Evolutionary conservation across 2,329 filamentous ascomycete genomes (phyloP).

Genomic region (Eutypella sp.): DNA sequence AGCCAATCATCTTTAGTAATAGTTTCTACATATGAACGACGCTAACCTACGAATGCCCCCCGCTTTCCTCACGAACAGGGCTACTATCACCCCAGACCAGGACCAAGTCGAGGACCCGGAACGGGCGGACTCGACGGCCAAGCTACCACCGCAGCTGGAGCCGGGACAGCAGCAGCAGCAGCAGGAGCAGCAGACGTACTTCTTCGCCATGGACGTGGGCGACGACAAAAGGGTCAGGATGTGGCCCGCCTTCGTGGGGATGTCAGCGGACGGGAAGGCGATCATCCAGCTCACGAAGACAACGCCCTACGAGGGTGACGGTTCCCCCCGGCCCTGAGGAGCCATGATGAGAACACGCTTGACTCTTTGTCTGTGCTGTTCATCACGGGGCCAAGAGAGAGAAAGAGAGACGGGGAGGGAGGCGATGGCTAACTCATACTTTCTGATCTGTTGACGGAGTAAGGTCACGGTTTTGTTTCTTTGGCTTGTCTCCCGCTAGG

Average conservation of each 20-base stretch:
- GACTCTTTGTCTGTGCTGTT: no score
- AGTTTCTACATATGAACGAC: neutral
- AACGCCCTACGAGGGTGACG: neutral
- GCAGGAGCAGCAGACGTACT: constrained; percentile 6
- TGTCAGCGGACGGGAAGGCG: constrained; percentile 13
- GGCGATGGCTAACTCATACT: no score
- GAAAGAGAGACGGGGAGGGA: no score
- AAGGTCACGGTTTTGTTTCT: no score
- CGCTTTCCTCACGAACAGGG: constrained; percentile 1
- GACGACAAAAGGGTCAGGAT: constrained; percentile 16
- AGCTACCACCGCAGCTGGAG: neutral
- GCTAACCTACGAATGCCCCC: neutral
- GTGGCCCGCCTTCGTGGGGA: constrained; percentile 18
- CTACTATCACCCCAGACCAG: constrained; percentile 6
- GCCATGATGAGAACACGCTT: no score
- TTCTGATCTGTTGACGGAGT: no score
- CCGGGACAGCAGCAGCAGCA: neutral
- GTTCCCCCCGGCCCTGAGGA: no score
- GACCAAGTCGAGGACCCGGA: constrained; percentile 4
- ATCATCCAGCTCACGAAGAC: constrained; percentile 12
- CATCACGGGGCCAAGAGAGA: no score
- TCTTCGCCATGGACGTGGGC: constrained; percentile 17
- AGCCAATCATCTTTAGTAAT: no score
- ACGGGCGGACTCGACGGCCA: neutral
- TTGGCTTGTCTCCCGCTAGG: no score